These are phyloP conservation scores for Helicocarpus griseus DNA, from an alignment of 2,329 filamentous ascomycete genomes.

Conservation along the genomic window DNA sequence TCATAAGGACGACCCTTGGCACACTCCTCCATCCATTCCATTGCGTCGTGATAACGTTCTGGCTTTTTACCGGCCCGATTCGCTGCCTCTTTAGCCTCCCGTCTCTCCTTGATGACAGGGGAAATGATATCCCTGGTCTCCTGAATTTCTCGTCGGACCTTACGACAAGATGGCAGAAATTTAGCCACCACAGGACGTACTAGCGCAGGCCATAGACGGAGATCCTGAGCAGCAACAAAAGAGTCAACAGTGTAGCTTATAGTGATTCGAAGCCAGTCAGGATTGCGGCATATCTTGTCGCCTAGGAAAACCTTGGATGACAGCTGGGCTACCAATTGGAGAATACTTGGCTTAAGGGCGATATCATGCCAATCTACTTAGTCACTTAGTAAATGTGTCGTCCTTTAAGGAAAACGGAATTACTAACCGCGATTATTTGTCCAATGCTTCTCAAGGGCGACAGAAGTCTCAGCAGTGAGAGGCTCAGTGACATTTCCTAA, in stretches of 20 bases:
- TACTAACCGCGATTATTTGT: constrained; percentile 9
- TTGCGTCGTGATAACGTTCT: constrained; percentile 12
- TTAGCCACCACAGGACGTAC: constrained; percentile 8
- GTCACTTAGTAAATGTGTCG: not conserved
- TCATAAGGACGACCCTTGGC: constrained; percentile 16
- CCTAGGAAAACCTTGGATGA: constrained; percentile 13
- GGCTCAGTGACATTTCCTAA: constrained; percentile 10
- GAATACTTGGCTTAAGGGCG: constrained; percentile 7
- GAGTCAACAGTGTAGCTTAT: constrained; percentile 10
- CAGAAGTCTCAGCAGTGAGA: constrained; percentile 7
- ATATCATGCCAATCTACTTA: constrained; percentile 14
- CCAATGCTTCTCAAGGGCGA: constrained; percentile 9
- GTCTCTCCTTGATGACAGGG: constrained; percentile 12
- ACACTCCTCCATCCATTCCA: constrained; percentile 19
- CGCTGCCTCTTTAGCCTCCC: constrained; percentile 2
- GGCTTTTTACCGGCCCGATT: constrained; percentile 7
- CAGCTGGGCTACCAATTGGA: constrained; percentile 13
- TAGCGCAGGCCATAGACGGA: constrained; percentile 7
- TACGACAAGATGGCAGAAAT: constrained; percentile 10
- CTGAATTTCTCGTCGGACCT: constrained; percentile 6
- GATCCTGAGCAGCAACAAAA: constrained; percentile 13
- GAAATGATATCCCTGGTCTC: constrained; percentile 12
- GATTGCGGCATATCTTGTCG: constrained; percentile 13
- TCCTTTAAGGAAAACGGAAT: not conserved
- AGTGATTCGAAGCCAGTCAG: constrained; percentile 13